Base-by-base conservation (phyloP, 371 early-diverging fungal genomes). In the Syncephalis plumigaleata region DNA sequence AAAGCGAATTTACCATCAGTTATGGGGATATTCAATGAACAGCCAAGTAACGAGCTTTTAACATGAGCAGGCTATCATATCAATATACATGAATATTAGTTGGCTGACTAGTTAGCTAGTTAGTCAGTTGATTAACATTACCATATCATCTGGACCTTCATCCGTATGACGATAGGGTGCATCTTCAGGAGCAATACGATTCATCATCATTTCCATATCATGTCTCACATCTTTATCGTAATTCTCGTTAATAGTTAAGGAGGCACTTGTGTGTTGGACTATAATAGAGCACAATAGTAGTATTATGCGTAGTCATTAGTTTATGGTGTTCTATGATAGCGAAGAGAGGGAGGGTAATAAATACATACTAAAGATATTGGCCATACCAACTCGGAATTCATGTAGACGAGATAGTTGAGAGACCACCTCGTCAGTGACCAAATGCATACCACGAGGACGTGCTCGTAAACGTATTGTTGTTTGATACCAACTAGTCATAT, bases 191-290 rank as follows among this genome's bases (percentile, higher is more conserved):
- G 73, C 86, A 37, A 89, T 61, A 36, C 65, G 63, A 55, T 87
- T 77, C 51, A 89, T 52, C 3, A 75, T 73, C 78, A 83, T 85
- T 38, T 81, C 79, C 79, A 88, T 79, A 53, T 88, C 89, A 1
- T 57, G 65, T 18, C 84, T 64, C n/a, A 84, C 87, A 50, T 83
- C 84, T 15, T 77, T 70, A 56, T 84, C 88, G 9, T 57, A 70
- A 49, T 90, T 90, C 58, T 91, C 91, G 55, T 91, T 90, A 37
- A 93, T 57, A 49, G 84, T 81, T 15, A 91, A 60, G 0, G 88
- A 86, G 0, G 91, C 91, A 23, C 87, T 84, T 1, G 87, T 92
- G 55, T 91, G 93, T 58, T 89, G 84, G 44, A 91, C 79, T 83
- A n/a, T n/a, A n/a, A n/a, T n/a, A n/a, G n/a, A n/a, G n/a, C n/a